A percentile compares a stretch with the other conserved stretches of the same genome.
phyloP scores from a whole-genome alignment of 495 filamentous ascomycete genomes.

The Penicillium riverlandense region DNA sequence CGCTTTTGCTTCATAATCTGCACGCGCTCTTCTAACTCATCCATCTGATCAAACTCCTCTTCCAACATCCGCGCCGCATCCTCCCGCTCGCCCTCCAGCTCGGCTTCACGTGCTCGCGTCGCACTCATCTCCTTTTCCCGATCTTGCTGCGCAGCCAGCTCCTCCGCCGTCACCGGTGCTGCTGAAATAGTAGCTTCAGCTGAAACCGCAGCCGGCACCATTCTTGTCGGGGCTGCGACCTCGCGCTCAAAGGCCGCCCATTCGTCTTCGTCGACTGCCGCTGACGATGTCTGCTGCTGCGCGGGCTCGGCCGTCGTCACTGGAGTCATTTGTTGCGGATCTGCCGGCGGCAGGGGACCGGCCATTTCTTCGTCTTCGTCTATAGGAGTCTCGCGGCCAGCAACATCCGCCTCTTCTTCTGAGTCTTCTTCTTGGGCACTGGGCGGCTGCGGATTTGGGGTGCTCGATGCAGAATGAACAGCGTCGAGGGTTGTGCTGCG shows the following conservation, averaged over 20 bases:
- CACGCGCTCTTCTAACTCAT: conserved; percentile 76
- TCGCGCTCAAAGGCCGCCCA: conserved; percentile 92
- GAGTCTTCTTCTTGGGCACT: conserved; percentile 18
- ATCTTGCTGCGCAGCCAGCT: conserved; percentile 59
- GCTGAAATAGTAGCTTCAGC: conserved; percentile 58
- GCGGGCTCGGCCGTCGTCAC: conserved; percentile 6
- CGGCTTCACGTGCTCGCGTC: conserved; percentile 42
- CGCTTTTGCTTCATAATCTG: conserved; percentile 64
- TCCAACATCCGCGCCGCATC: conserved; percentile 75
- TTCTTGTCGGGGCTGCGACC: conserved; percentile 50
- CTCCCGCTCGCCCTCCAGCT: conserved; percentile 75
- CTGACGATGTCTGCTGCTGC: not conserved
- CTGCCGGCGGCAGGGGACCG: too few relatives aligned
- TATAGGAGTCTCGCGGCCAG: conserved; percentile 19
- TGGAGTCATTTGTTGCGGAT: too few relatives aligned
- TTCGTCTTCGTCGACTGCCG: conserved; percentile 66
- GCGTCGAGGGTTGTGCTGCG: conserved; percentile 25
- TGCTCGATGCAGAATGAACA: conserved; percentile 17
- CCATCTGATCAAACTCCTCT: conserved; percentile 94
- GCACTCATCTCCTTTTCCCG: conserved; percentile 45
- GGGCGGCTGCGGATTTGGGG: conserved; percentile 13
- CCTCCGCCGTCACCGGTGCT: conserved; percentile 57
- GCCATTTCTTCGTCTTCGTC: conserved; percentile 9
- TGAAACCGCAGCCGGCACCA: conserved; percentile 24
- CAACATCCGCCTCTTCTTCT: conserved; percentile 24